phyloP scores from a whole-genome alignment of 768 basidiomycete genomes.

The Trametes cubensis region DNA sequence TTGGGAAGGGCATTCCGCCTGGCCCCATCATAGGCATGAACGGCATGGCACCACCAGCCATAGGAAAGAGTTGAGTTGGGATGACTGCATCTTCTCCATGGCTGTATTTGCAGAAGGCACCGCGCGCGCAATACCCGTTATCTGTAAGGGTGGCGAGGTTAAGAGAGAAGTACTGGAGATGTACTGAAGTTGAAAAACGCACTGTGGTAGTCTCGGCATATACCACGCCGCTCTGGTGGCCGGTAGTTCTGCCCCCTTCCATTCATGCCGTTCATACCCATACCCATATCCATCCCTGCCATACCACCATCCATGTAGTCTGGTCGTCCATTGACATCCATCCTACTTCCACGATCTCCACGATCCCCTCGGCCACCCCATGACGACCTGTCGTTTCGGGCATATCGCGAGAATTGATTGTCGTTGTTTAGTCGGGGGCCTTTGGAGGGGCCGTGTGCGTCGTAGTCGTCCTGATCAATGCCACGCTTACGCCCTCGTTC shows the following conservation, averaged over 20 bases:
- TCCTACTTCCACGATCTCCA: conserved; percentile 37
- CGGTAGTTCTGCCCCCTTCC: conserved; percentile 62
- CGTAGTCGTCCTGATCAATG: conserved; percentile 61
- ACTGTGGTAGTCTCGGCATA: conserved; percentile 95
- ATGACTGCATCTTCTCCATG: conserved; percentile 89
- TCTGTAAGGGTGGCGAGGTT: conserved; percentile 49
- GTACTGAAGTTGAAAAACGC: conserved; percentile 38
- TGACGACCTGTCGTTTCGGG: conserved; percentile 46
- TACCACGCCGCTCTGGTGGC: conserved; percentile 72
- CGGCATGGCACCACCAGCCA: conserved; percentile 55
- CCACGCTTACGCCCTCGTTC: conserved; percentile 68
- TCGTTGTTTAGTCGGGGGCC: conserved; percentile 69
- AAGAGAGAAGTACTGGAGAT: neutral
- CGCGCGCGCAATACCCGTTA: conserved; percentile 88
- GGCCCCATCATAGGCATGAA: conserved; percentile 73
- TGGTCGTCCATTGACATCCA: conserved; percentile 33
- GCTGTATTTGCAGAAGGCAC: conserved; percentile 87
- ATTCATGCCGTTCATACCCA: conserved; percentile 36
- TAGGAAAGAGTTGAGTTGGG: conserved; percentile 67
- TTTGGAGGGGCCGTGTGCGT: conserved; percentile 66
- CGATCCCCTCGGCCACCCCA: conserved; percentile 42
- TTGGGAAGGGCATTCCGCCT: conserved; percentile 57
- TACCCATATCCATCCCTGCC: conserved; percentile 34
- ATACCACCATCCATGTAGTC: conserved; percentile 37
- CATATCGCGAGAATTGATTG: conserved; percentile 67